Base-by-base conservation (phyloP, 495 filamentous ascomycete genomes). In the Penicillium flavigenum region DNA sequence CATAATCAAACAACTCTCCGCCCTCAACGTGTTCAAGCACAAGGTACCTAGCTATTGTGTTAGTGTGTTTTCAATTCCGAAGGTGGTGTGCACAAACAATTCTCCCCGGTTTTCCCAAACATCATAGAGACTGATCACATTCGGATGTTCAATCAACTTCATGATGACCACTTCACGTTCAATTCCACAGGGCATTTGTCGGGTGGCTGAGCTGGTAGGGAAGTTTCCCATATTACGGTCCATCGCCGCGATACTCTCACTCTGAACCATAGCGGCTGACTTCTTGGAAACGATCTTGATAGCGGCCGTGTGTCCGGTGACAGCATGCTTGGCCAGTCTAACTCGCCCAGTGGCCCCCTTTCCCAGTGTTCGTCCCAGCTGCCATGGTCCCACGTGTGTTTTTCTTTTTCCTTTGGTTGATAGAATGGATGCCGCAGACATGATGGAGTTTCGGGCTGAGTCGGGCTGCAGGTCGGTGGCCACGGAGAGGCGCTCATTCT, bases 91-190 rank as follows among this genome's bases (percentile, higher is more conserved):
- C 1, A 55, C 53, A 14, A 26, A 98, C 92, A 98, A 83, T 69
- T 98, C 91, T 45, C 88, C 86, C 16, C 88, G 79, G 63, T 96
- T 96, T 76, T 98, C 95, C 93, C 93, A 99, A 16, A 98, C 88
- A 72, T 98, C 95, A 65, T 89, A 89, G 9, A 99, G 72, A 55
- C 86, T 87, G 65, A 97, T 90, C 50, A 99, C 89, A 69, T 98
- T 91, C 0, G 85, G 89, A 74, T 99, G 94, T 59, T 93, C 85
- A 51, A 98, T 90, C 39, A 98, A 79, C 70, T 95, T 98, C 86
- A 98, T 93, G 57, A 98, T 93, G 10, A 91, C 89, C 39, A 96
- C 89, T 66, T 98, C 94, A 36, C 94, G 81, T 66, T 98, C 94
- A 47, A 98, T 89, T 1, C 86, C 88, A 61, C 88, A 83, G 2